These are phyloP conservation scores for Halophytophthora polymorphica DNA, from an alignment of 352 stramenopile genomes.

Conservation along the genomic window DNA sequence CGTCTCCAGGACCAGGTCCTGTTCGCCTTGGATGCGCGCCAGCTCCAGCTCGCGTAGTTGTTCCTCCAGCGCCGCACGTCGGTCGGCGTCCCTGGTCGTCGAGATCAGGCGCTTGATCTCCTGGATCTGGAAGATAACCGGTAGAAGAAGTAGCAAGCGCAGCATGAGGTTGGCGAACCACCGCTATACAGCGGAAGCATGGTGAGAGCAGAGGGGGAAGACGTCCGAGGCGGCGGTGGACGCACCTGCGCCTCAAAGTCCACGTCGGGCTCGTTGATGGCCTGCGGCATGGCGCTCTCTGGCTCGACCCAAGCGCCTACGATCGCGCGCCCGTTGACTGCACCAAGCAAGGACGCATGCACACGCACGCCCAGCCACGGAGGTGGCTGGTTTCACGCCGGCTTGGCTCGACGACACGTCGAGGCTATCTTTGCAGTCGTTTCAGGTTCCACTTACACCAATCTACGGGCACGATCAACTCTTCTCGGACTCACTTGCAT, in stretches of 20 bases:
- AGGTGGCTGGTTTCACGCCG: too few relatives aligned
- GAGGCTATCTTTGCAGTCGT: too few relatives aligned
- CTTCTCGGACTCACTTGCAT: too few relatives aligned
- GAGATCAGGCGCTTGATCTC: slow-evolving; percentile 79
- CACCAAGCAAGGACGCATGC: too few relatives aligned
- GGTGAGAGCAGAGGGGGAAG: too few relatives aligned
- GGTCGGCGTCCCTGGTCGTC: slow-evolving; percentile 59
- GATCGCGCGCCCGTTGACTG: neutral
- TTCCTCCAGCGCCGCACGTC: slow-evolving; percentile 55
- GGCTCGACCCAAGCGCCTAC: slow-evolving; percentile 6
- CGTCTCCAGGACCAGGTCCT: slow-evolving; percentile 16
- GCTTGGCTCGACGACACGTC: too few relatives aligned
- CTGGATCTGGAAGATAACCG: slow-evolving; percentile 50
- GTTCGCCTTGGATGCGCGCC: slow-evolving; percentile 43
- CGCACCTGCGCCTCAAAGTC: slow-evolving; percentile 66
- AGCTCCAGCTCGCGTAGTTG: slow-evolving; percentile 67
- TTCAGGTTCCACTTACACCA: too few relatives aligned
- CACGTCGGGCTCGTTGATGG: slow-evolving; percentile 67
- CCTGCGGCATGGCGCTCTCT: slow-evolving; percentile 35
- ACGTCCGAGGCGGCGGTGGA: neutral
- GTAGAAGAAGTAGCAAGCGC: too few relatives aligned
- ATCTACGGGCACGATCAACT: too few relatives aligned
- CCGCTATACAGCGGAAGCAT: too few relatives aligned
- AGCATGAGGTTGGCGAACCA: too few relatives aligned
- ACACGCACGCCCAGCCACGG: too few relatives aligned